These are phyloP conservation scores for Sclerotinia trifoliorum DNA, from an alignment of 2,329 filamentous ascomycete genomes.

Conservation along the genomic window DNA sequence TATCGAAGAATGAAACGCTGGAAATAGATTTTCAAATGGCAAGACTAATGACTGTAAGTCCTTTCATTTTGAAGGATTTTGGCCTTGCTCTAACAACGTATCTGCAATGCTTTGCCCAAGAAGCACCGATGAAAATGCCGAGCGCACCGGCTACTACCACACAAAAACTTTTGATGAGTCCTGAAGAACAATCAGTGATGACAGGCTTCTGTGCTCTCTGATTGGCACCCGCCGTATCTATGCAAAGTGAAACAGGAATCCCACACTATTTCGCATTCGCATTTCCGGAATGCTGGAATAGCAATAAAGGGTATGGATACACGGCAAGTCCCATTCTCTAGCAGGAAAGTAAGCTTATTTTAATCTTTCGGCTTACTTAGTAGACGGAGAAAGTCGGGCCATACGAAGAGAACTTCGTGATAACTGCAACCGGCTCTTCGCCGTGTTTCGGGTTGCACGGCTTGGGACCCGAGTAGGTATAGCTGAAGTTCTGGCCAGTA, in stretches of 20 bases:
- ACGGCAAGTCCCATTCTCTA: background rate
- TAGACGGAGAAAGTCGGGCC: background rate
- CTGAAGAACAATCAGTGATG: background rate
- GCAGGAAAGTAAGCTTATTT: background rate
- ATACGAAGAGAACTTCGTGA: background rate
- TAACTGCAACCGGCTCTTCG: background rate
- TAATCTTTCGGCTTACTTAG: background rate
- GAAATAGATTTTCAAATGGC: background rate
- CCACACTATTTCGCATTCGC: background rate
- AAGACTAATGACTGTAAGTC: background rate
- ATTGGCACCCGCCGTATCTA: background rate
- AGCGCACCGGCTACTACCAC: background rate
- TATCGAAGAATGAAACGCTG: background rate
- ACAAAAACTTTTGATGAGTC: background rate
- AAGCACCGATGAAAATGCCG: background rate
- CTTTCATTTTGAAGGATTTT: background rate
- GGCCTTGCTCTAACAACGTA: background rate
- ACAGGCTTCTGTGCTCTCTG: background rate
- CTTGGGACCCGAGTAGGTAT: constrained; percentile 6
- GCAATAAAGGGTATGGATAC: background rate
- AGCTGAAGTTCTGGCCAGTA: background rate
- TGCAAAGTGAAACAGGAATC: background rate
- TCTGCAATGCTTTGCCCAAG: constrained; percentile 2
- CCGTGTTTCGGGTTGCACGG: background rate
- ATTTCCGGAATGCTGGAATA: background rate